Evolutionary conservation across 495 filamentous ascomycete genomes (phyloP).

Genomic region (Hypoxylon crocopeplum): DNA sequence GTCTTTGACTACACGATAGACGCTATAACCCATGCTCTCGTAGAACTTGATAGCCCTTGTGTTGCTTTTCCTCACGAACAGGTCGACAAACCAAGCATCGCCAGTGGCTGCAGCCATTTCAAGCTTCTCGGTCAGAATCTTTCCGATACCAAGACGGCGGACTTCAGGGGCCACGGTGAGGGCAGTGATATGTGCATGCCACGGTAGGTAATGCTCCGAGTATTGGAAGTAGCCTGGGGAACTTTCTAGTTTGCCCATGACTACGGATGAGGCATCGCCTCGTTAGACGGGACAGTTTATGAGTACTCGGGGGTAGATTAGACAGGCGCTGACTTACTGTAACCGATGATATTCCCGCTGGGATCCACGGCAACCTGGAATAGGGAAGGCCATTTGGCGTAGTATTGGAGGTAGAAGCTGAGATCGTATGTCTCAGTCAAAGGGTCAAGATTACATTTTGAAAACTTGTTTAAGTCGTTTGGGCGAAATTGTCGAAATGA

Average conservation of each 20-base stretch:
- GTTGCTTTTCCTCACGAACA: slow-evolving; percentile 91
- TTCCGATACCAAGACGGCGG: slow-evolving; percentile 84
- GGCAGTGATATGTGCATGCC: slow-evolving; percentile 97
- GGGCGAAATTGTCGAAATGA: slow-evolving; percentile 55
- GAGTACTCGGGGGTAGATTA: not conserved
- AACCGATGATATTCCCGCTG: slow-evolving; percentile 84
- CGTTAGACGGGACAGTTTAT: slow-evolving; percentile 16
- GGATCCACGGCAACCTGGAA: slow-evolving; percentile 86
- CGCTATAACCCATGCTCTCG: slow-evolving; percentile 83
- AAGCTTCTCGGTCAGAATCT: slow-evolving; percentile 75
- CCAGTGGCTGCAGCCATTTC: slow-evolving; percentile 80
- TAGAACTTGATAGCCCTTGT: slow-evolving; percentile 87
- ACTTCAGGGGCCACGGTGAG: slow-evolving; percentile 89
- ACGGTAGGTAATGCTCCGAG: slow-evolving; percentile 88
- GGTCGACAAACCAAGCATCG: slow-evolving; percentile 91
- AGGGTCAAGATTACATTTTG: slow-evolving; percentile 90
- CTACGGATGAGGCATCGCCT: slow-evolving; percentile 61
- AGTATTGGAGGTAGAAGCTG: slow-evolving; percentile 92
- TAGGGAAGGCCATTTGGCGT: slow-evolving; percentile 91
- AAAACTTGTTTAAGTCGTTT: slow-evolving; percentile 61
- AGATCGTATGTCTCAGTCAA: slow-evolving; percentile 96
- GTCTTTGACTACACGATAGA: slow-evolving; percentile 84
- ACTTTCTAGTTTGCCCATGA: slow-evolving; percentile 95
- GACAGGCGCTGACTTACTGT: slow-evolving; percentile 67
- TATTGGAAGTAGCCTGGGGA: slow-evolving; percentile 73